Evolutionary conservation across 352 stramenopile genomes (phyloP).

Genomic region (Discostella stelligera): DNA sequence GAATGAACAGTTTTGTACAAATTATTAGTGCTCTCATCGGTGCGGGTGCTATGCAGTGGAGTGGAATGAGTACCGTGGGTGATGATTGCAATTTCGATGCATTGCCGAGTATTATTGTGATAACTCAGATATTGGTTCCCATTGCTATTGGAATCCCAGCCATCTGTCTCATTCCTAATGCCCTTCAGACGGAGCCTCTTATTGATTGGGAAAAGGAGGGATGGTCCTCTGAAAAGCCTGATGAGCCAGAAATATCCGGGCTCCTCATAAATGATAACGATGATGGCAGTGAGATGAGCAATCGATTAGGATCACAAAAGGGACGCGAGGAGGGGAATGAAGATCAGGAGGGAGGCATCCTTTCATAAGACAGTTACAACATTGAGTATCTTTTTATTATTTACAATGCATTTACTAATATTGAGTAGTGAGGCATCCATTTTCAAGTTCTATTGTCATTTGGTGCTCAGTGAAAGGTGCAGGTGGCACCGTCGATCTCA

Average conservation of each 20-base stretch:
- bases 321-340: too few relatives aligned
- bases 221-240: conserved; percentile 37
- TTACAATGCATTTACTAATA: too few relatives aligned
- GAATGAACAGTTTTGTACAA: conserved; percentile 44
- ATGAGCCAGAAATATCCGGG: background rate
- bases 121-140: conserved; percentile 45
- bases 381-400: too few relatives aligned
- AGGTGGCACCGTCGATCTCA: too few relatives aligned
- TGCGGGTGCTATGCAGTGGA: conserved; percentile 50
- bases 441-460: too few relatives aligned
- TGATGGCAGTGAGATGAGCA: background rate
- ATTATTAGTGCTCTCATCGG: conserved; percentile 46
- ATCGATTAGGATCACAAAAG: conserved; percentile 14
- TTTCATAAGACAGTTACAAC: too few relatives aligned
- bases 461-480: too few relatives aligned
- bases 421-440: too few relatives aligned
- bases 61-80: conserved; percentile 1
- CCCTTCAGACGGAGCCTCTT: conserved; percentile 44
- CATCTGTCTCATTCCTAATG: conserved; percentile 46
- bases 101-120: conserved; percentile 33
- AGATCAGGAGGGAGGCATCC: too few relatives aligned
- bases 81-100: conserved; percentile 45
- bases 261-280: background rate
- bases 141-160: conserved; percentile 43
- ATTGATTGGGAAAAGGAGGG: conserved; percentile 50